Evolutionary conservation across 495 filamentous ascomycete genomes (phyloP).

Genomic region (Aspergillus hancockii): DNA sequence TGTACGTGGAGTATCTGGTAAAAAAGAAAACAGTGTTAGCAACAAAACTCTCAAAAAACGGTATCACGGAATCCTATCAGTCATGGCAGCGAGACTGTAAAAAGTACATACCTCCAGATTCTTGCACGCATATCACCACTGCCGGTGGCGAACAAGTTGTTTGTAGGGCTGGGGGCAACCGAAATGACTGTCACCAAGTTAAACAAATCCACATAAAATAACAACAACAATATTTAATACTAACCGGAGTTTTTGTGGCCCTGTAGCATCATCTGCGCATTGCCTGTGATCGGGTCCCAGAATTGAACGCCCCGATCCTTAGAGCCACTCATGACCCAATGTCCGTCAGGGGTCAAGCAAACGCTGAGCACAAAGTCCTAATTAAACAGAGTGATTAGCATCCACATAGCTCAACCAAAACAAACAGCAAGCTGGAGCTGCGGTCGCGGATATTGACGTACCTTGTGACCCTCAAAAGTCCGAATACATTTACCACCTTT

Average conservation of each 20-base stretch:
- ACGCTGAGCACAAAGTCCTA: slow-evolving; percentile 92
- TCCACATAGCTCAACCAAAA: slow-evolving; percentile 3
- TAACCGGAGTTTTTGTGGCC: slow-evolving; percentile 86
- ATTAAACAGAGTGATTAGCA: slow-evolving; percentile 14
- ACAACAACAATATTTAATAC: slow-evolving; percentile 25
- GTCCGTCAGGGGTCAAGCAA: slow-evolving; percentile 81
- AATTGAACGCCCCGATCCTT: slow-evolving; percentile 92
- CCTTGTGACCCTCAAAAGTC: slow-evolving; percentile 90
- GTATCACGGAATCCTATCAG: not conserved
- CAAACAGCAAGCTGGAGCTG: slow-evolving; percentile 10
- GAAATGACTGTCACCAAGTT: slow-evolving; percentile 67
- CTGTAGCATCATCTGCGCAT: slow-evolving; percentile 89
- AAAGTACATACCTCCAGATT: slow-evolving; percentile 74
- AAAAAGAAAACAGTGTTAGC: slow-evolving; percentile 6
- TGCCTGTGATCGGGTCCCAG: slow-evolving; percentile 86
- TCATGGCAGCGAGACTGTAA: not conserved
- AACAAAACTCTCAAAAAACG: slow-evolving; percentile 1
- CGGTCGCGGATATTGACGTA: slow-evolving; percentile 40
- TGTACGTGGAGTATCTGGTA: slow-evolving; percentile 46
- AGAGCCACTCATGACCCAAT: slow-evolving; percentile 89
- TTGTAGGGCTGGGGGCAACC: slow-evolving; percentile 80
- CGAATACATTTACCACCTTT: slow-evolving; percentile 82
- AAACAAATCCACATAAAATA: slow-evolving; percentile 1
- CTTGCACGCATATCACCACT: slow-evolving; percentile 88
- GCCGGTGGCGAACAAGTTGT: slow-evolving; percentile 80